These are phyloP conservation scores for Kalanchoe fedtschenkoi DNA, from an alignment of 164 flowering plant genomes.

Conservation along the genomic window DNA sequence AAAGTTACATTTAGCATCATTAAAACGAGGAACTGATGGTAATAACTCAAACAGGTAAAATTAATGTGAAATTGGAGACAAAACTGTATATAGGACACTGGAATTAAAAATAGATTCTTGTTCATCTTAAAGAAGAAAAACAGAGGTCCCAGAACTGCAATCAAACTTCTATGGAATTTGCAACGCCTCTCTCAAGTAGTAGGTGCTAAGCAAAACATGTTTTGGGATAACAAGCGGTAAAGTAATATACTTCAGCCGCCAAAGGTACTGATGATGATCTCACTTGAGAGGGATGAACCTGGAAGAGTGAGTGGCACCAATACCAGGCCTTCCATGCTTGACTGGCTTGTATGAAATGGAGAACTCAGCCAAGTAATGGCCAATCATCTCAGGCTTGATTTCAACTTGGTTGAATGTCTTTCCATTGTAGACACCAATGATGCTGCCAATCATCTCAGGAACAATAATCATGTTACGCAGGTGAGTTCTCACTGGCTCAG, in stretches of 20 bases:
- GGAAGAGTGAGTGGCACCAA: slow-evolving; percentile 6
- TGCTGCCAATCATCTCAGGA: slow-evolving; percentile 5
- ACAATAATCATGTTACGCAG: slow-evolving; percentile 4
- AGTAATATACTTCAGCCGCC: not conserved
- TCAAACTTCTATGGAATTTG: not conserved
- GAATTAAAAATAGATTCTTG: no score
- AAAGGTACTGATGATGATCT: no score
- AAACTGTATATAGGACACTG: no score
- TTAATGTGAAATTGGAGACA: no score
- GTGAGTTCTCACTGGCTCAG: not conserved
- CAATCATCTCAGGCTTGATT: slow-evolving; percentile 5
- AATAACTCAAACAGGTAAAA: no score
- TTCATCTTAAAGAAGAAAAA: no score
- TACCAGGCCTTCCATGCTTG: slow-evolving; percentile 5
- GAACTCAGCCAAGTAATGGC: not conserved
- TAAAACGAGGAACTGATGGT: no score
- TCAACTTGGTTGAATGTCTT: slow-evolving; percentile 6
- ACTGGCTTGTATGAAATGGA: slow-evolving; percentile 4
- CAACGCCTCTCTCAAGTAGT: not conserved
- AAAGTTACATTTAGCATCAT: no score
- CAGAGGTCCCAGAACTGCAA: no score
- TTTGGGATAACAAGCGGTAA: not conserved
- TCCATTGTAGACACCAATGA: slow-evolving; percentile 6
- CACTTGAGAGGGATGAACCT: slow-evolving; percentile 6
- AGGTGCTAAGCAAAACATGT: not conserved